A percentile compares a stretch with the other conserved stretches of the same genome.
These are phyloP conservation scores for Pistacia atlantica DNA, from an alignment of 345 rosid species.

Conservation along the genomic window DNA sequence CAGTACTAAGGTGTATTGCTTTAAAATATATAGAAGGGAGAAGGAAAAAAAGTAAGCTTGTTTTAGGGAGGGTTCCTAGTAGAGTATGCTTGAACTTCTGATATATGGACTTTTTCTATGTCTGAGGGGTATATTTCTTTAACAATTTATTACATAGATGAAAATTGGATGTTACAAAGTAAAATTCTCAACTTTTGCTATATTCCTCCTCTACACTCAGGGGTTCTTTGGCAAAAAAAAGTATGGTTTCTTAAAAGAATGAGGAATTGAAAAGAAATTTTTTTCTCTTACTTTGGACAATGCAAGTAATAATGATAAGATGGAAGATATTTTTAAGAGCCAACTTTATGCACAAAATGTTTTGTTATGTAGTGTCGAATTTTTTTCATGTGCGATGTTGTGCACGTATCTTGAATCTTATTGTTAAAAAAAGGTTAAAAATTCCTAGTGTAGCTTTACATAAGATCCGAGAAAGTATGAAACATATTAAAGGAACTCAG, in stretches of 20 bases:
- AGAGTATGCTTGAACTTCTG: no score
- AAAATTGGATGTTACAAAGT: conserved; percentile 1
- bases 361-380: neutral
- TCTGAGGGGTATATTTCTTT: no score
- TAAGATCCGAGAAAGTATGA: neutral
- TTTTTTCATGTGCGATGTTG: no score
- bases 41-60: no score
- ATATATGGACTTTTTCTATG: no score
- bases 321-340: neutral
- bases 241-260: neutral
- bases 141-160: no score
- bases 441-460: no score
- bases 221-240: neutral
- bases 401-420: no score
- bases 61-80: no score
- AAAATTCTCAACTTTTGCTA: neutral
- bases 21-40: no score
- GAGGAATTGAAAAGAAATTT: neutral
- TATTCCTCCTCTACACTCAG: neutral
- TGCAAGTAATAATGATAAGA: neutral
- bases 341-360: neutral
- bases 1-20: no score
- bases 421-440: neutral
- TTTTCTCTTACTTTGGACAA: neutral
- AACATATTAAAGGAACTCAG: neutral